These are phyloP conservation scores for Persicaria maculosa DNA, from an alignment of 148 eudicot species.

Conservation along the genomic window DNA sequence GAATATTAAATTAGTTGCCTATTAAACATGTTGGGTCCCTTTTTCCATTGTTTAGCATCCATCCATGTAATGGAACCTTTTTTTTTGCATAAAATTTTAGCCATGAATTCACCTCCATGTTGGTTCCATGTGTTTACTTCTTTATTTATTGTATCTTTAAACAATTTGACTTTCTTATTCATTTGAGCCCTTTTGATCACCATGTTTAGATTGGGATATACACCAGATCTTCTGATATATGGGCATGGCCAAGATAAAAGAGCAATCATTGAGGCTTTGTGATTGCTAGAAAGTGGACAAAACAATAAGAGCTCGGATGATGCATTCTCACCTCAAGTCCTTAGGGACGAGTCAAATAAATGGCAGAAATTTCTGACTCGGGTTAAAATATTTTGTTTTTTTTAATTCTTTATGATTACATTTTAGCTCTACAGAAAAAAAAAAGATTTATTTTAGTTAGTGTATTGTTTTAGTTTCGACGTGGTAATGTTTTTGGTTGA, in stretches of 20 bases:
- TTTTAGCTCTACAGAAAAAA: neutral
- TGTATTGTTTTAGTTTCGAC: too few species aligned
- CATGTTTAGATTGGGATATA: constrained; percentile 58
- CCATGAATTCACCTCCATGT: too few species aligned
- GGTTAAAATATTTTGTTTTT: constrained; percentile 24
- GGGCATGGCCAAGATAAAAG: constrained; percentile 95
- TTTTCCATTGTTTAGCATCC: too few species aligned
- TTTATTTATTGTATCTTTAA: too few species aligned
- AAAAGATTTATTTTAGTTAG: neutral
- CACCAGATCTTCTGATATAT: constrained; percentile 74
- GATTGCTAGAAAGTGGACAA: constrained; percentile 49
- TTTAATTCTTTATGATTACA: neutral
- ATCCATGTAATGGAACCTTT: too few species aligned
- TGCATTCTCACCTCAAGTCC: constrained; percentile 34
- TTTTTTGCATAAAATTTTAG: too few species aligned
- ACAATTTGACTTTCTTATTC: neutral
- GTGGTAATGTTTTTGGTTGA: too few species aligned
- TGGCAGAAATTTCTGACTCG: constrained; percentile 88
- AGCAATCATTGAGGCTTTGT: constrained; percentile 85
- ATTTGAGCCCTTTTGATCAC: neutral
- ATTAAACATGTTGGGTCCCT: too few species aligned
- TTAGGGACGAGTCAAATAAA: constrained; percentile 77
- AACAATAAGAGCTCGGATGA: constrained; percentile 30
- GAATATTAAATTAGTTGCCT: too few species aligned
- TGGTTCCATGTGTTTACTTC: too few species aligned